These are phyloP conservation scores for Daldinia bambusicola DNA, from an alignment of 495 filamentous ascomycete species.

Conservation along the genomic window DNA sequence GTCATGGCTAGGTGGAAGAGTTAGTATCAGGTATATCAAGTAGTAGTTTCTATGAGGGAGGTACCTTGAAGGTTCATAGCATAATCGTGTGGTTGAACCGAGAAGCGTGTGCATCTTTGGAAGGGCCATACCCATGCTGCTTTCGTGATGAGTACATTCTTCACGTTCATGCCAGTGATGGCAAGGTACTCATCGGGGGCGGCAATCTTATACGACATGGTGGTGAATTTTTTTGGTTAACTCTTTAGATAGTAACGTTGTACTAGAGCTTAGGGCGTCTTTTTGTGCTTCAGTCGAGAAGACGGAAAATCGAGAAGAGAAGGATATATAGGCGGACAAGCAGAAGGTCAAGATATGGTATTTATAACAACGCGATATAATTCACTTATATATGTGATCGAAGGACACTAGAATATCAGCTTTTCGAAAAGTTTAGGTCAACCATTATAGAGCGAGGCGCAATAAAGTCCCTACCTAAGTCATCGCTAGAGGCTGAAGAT, in stretches of 20 bases:
- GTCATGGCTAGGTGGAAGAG: slow-evolving; percentile 70
- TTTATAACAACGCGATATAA: background rate
- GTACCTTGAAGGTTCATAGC: slow-evolving; percentile 71
- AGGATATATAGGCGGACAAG: background rate
- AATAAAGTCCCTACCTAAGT: background rate
- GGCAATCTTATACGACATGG: slow-evolving; percentile 58
- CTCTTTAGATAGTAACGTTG: background rate
- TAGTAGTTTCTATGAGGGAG: background rate
- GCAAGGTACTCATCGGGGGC: slow-evolving; percentile 74
- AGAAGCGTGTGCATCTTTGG: slow-evolving; percentile 66
- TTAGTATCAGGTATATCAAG: background rate
- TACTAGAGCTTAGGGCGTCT: background rate
- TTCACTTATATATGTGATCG: background rate
- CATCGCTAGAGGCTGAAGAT: background rate
- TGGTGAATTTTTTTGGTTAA: slow-evolving; percentile 29
- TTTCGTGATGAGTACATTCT: slow-evolving; percentile 76
- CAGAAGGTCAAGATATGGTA: background rate
- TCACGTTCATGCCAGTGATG: slow-evolving; percentile 80
- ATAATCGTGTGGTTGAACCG: slow-evolving; percentile 80
- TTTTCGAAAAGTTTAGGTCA: background rate
- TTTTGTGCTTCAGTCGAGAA: background rate
- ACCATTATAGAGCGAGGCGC: background rate
- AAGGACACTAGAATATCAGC: background rate
- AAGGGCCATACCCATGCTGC: slow-evolving; percentile 75
- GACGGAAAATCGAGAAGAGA: background rate